A percentile compares a stretch with the other conserved stretches of the same genome.
phyloP scores from a whole-genome alignment of 2,329 filamentous ascomycete species.

The Hypoxylon sp. region DNA sequence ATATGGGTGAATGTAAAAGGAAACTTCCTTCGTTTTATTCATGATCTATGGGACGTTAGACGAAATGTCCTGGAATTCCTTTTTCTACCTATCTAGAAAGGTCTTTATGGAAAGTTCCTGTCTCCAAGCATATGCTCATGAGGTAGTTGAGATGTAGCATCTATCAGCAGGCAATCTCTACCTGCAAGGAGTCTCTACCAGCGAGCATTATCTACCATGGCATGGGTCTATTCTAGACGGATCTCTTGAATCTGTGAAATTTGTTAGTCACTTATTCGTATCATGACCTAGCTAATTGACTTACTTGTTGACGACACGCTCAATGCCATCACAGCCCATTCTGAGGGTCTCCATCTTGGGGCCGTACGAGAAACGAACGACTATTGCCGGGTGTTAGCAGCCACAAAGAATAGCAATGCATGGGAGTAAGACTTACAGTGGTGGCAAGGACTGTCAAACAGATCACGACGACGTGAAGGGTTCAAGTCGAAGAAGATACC shows the following conservation, averaged over 20 bases:
- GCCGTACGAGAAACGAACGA: slow-evolving; percentile 87
- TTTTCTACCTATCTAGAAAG: slow-evolving; percentile 24
- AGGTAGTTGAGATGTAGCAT: neutral
- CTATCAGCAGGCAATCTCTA: neutral
- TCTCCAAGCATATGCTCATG: slow-evolving; percentile 2
- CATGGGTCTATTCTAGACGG: slow-evolving; percentile 28
- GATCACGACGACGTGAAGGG: slow-evolving; percentile 86
- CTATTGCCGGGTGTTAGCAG: slow-evolving; percentile 42
- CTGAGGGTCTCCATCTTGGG: slow-evolving; percentile 84
- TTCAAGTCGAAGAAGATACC: slow-evolving; percentile 99
- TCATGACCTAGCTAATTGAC: slow-evolving; percentile 43
- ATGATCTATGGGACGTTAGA: slow-evolving; percentile 23
- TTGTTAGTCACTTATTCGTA: slow-evolving; percentile 5
- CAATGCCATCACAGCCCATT: slow-evolving; percentile 86
- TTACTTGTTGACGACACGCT: slow-evolving; percentile 82
- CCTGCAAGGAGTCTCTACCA: neutral
- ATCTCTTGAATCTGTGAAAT: slow-evolving; percentile 51
- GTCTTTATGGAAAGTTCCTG: slow-evolving; percentile 9
- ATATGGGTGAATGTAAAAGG: neutral
- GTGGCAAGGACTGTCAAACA: slow-evolving; percentile 96
- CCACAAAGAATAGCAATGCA: neutral
- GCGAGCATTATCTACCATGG: neutral
- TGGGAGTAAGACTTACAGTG: slow-evolving; percentile 66
- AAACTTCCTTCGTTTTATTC: slow-evolving; percentile 24
- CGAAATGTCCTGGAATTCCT: slow-evolving; percentile 6